Evolutionary conservation across 129 eudicot species (phyloP).

Genomic region (Arctium lappa): DNA sequence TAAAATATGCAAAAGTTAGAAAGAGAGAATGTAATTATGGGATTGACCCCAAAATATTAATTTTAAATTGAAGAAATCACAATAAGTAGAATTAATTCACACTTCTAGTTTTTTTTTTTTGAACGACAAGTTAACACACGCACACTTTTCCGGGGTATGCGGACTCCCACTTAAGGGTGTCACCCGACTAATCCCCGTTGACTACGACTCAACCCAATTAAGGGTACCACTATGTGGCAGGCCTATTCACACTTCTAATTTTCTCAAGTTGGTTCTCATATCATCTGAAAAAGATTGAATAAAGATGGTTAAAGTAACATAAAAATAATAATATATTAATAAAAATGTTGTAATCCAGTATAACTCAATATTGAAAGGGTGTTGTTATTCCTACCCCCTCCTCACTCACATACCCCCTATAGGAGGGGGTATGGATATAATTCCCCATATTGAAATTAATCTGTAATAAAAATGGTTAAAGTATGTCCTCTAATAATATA

Average conservation of each 20-base stretch:
- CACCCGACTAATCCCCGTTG: no score
- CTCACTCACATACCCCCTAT: no score
- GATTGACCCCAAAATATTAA: background rate
- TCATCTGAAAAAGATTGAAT: slow-evolving; percentile 8
- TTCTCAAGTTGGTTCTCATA: slow-evolving; percentile 21
- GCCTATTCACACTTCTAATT: background rate
- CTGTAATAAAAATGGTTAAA: background rate
- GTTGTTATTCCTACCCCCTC: no score
- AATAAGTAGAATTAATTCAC: background rate
- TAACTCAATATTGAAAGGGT: background rate
- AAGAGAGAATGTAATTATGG: background rate
- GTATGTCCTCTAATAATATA: background rate
- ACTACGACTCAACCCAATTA: no score
- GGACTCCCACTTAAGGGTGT: no score
- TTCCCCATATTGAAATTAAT: background rate
- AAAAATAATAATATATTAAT: slow-evolving; percentile 6
- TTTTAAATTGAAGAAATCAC: background rate
- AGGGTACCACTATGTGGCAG: no score
- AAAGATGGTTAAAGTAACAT: slow-evolving; percentile 3
- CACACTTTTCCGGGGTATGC: no score
- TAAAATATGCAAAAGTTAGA: slow-evolving; percentile 1
- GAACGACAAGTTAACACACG: no score
- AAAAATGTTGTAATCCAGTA: background rate
- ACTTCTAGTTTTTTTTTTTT: background rate
- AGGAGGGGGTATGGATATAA: no score